A percentile compares a stretch with the other conserved stretches of the same genome.
Evolutionary conservation across 139 green algal genomes (phyloP).

Genomic region (Ulvella scutata): DNA sequence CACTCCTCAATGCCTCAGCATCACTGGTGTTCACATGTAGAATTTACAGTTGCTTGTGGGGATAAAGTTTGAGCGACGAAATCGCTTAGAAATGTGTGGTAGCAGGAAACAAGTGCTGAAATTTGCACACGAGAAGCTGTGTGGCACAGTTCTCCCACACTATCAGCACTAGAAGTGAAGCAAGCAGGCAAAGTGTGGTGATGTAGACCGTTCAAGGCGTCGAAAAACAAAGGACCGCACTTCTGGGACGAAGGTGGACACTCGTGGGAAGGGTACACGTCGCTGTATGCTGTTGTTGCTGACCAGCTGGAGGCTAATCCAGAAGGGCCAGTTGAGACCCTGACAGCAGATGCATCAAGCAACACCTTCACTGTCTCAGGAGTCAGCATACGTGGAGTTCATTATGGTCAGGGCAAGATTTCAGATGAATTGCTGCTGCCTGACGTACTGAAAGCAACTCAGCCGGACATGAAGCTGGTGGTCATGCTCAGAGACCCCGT

Average conservation of each 20-base stretch:
- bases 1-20: too few species aligned
- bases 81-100: too few species aligned
- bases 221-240: slow-evolving; percentile 1
- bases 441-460: background rate
- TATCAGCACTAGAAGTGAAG: too few species aligned
- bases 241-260: slow-evolving; percentile 10
- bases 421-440: background rate
- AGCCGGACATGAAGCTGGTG: background rate
- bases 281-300: background rate
- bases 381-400: background rate
- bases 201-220: background rate
- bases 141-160: too few species aligned
- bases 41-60: too few species aligned
- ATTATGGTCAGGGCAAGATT: background rate
- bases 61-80: too few species aligned
- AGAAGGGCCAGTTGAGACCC: background rate
- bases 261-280: background rate
- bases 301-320: background rate
- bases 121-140: too few species aligned
- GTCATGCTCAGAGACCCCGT: background rate
- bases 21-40: too few species aligned
- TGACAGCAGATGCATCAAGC: background rate
- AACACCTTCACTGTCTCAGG: background rate
- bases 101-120: too few species aligned
- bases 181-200: too few species aligned